Conservation (phyloP, 2,329 filamentous ascomycete species). For the Diaporthe humulicola region DNA sequence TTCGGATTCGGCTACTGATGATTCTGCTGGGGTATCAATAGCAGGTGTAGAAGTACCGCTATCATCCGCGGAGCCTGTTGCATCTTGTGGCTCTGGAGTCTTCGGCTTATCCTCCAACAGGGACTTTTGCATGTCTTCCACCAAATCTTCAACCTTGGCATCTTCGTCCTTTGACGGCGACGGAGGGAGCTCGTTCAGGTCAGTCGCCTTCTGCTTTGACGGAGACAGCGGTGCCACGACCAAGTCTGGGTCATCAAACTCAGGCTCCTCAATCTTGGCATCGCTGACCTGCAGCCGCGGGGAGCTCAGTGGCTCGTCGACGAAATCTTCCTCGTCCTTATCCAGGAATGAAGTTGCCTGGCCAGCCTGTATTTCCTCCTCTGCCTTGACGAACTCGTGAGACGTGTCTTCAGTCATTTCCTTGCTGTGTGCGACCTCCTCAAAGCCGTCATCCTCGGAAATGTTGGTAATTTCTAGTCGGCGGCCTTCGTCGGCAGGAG, state of each 20-base stretch:
- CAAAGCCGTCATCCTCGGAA: conserved; percentile 92
- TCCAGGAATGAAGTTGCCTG: conserved; percentile 60
- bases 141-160: conserved; percentile 41
- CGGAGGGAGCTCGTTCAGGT: conserved; percentile 20
- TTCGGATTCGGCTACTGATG: conserved; percentile 36
- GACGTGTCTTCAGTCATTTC: conserved; percentile 81
- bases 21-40: conserved; percentile 33
- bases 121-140: conserved; percentile 41
- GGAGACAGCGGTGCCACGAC: conserved; percentile 71
- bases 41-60: conserved; percentile 33
- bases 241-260: conserved; percentile 69
- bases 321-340: conserved; percentile 80
- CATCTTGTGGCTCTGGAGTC: conserved; percentile 32
- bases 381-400: conserved; percentile 75
- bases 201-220: conserved; percentile 52
- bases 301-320: conserved; percentile 82
- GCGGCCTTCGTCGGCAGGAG: conserved; percentile 73
- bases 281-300: conserved; percentile 73
- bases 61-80: conserved; percentile 17
- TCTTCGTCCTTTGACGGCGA: conserved; percentile 21
- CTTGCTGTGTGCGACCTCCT: conserved; percentile 81
- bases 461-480: conserved; percentile 83
- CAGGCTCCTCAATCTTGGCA: conserved; percentile 64
- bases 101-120: conserved; percentile 32
- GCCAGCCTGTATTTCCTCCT: conserved; percentile 62